phyloP scores from a whole-genome alignment of 176 grass and related monocot genomes.

The Puccinellia tenuiflora region DNA sequence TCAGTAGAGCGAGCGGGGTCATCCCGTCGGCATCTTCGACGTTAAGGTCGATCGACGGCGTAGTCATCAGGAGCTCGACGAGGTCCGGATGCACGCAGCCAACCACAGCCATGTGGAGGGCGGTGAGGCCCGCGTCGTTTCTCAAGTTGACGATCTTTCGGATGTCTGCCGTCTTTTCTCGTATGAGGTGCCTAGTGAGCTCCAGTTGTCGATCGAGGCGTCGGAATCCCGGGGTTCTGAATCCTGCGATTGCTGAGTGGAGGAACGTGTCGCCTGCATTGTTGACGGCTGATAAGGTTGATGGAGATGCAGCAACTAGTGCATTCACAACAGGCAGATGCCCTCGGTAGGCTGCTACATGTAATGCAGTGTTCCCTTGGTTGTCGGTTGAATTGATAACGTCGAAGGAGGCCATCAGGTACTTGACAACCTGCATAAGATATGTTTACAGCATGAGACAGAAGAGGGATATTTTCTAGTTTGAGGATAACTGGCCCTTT shows the following conservation, averaged over 20 bases:
- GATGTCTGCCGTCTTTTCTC: constrained; percentile 35
- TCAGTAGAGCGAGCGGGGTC: constrained; percentile 65
- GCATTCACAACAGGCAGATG: constrained; percentile 58
- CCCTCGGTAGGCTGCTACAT: constrained; percentile 82
- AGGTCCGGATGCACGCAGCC: constrained; percentile 62
- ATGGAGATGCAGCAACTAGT: constrained; percentile 52
- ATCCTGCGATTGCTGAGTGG: constrained; percentile 83
- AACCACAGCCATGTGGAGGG: constrained; percentile 82
- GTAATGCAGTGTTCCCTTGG: constrained; percentile 83
- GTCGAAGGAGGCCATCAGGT: constrained; percentile 53
- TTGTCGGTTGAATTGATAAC: constrained; percentile 61
- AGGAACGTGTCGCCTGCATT: constrained; percentile 79
- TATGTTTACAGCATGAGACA: not conserved
- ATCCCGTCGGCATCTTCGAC: constrained; percentile 57
- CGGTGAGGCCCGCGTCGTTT: constrained; percentile 69
- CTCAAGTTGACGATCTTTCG: constrained; percentile 62
- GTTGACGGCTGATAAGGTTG: constrained; percentile 43
- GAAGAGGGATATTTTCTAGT: not conserved
- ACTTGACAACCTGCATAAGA: constrained; percentile 61
- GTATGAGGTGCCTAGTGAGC: constrained; percentile 61
- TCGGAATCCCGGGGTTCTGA: constrained; percentile 78
- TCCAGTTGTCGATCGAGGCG: constrained; percentile 81
- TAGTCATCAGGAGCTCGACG: constrained; percentile 63
- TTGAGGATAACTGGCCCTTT: not conserved
- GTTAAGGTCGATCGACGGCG: constrained; percentile 64